Evolutionary conservation across 2,329 filamentous ascomycete species (phyloP), one percentile per base, ranked within the genome.

Genomic region (Colletotrichum lentis): DNA sequence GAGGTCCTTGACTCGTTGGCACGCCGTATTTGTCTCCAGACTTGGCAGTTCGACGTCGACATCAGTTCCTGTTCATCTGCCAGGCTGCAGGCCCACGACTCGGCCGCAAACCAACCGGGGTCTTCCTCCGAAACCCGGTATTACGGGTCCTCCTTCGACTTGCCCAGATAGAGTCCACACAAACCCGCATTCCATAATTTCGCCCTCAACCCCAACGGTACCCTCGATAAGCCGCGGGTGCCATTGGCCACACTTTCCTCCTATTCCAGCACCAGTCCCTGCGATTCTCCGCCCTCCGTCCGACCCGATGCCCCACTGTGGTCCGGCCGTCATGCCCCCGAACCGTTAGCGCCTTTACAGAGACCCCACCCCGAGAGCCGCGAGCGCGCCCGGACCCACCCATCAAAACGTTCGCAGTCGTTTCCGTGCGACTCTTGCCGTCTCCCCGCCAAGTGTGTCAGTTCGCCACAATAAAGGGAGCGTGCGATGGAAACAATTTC

Each of bases 261-360:
- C n/a, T 46, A 39, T 47, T 54, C 5, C 31, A 57, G 61, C 52
- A 20, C 43, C 44, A 8, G 18, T 58, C 53, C 61, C 35, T 64
- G 53, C 43, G 18, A 22, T 35, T 43, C 39, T 31, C 55, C 55
- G n/a, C 24, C 55, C 55, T 22, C 55, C 55, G 55, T 46, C 49
- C 27, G 50, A n/a, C 31, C 37, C 52, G 44, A 16, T 20, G 41
- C 18, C 4, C 52, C 49, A 50, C 59, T 22, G 31, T 22, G 56
- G 22, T 47, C 62, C 41, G 39, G 49, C 56, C 56, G 41, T 53
- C 18, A 8, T 53, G 61, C 53, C 61, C 61, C 62, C 47, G 57
- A 65, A 11, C 47, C 56, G 56, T 65, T 65, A 65, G 56, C 49
- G 62, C 20, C 54, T 24, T 31, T 11, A n/a, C 12, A 11, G 37